Base-by-base conservation (phyloP, 2,329 filamentous ascomycete species). In the Calonectria crousiana region DNA sequence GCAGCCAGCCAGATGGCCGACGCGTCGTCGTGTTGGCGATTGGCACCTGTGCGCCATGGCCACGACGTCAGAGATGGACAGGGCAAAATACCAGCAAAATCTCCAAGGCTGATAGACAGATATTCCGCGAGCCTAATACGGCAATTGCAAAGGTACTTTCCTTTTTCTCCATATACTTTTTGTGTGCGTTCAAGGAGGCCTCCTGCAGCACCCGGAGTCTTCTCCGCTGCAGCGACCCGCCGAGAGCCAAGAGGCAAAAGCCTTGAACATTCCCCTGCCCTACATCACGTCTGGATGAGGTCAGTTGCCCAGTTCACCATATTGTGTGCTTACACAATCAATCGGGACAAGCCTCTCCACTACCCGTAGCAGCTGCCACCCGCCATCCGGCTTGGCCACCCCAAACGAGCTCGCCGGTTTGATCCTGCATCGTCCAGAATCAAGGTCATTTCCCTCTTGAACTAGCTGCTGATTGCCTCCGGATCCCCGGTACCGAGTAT, bases 181-280 rank as follows among this genome's bases (percentile, higher is more conserved):
- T 26, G 51, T 38, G 52, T 58, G 69, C 52, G 67, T 72, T 53
- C 32, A 60, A 53, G 58, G 73, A 74, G 73, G 73, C 73, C 73
- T 74, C 73, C 73, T 74, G 73, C 73, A 66, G 56, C 47, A 38
- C 47, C 58, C 41, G 64, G 58, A 58, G 69, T n/a, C 44, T 68
- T 69, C 69, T 72, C 66, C 58, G 51, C 73, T 52, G 62, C 68
- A 68, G 34, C 49, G 71, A 67, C 58, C 69, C 69, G 58, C 69
- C 73, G 41, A 32, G 53, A 62, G 62, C 73, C 73, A 72, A 72
- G 69, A 67, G 60, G 36, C 53, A 64, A 68, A 68, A 36, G 28
- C 66, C 44, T 53, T 30, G 53, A 38, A 60, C 20, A 26, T 34
- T 28, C 56, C 60, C 38, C 38, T 47, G 36, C 23, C 56, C 32